Conservation (phyloP, 352 stramenopile species). For the Poterioochromonas sp. region DNA sequence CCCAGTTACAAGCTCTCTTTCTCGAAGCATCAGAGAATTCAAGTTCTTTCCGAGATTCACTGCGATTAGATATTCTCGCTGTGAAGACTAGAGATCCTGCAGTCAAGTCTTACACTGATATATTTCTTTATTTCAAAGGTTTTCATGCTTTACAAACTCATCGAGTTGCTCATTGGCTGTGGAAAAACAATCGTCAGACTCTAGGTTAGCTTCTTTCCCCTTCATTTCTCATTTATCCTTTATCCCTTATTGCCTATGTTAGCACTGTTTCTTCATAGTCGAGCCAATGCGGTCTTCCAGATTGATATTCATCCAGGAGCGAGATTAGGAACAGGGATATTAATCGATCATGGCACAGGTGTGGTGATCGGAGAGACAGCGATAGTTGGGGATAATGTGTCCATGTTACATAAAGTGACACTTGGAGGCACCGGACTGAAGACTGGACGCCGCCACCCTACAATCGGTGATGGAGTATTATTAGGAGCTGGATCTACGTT, state of each 20-base stretch:
- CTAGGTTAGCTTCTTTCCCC: slow-evolving; percentile 19
- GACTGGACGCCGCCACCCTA: slow-evolving; percentile 55
- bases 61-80: slow-evolving; percentile 39
- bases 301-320: slow-evolving; percentile 61
- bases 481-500: slow-evolving; percentile 55
- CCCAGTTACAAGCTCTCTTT: slow-evolving; percentile 54
- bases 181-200: slow-evolving; percentile 36
- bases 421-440: slow-evolving; percentile 58
- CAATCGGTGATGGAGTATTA: slow-evolving; percentile 54
- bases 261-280: slow-evolving; percentile 56
- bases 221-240: background rate
- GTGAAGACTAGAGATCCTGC: slow-evolving; percentile 42
- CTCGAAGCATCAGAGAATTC: slow-evolving; percentile 45
- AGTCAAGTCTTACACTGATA: slow-evolving; percentile 43
- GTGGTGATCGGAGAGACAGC: slow-evolving; percentile 64
- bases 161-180: slow-evolving; percentile 47
- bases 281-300: slow-evolving; percentile 45
- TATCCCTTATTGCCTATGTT: background rate
- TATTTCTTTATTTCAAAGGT: slow-evolving; percentile 48
- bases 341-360: slow-evolving; percentile 58
- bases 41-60: slow-evolving; percentile 28
- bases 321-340: slow-evolving; percentile 53
- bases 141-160: slow-evolving; percentile 46
- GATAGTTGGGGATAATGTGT: slow-evolving; percentile 55
- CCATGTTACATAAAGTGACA: slow-evolving; percentile 59